Evolutionary conservation across 1,284 basidiomycete species (phyloP).

Genomic region (Cryptococcus hybrid): DNA sequence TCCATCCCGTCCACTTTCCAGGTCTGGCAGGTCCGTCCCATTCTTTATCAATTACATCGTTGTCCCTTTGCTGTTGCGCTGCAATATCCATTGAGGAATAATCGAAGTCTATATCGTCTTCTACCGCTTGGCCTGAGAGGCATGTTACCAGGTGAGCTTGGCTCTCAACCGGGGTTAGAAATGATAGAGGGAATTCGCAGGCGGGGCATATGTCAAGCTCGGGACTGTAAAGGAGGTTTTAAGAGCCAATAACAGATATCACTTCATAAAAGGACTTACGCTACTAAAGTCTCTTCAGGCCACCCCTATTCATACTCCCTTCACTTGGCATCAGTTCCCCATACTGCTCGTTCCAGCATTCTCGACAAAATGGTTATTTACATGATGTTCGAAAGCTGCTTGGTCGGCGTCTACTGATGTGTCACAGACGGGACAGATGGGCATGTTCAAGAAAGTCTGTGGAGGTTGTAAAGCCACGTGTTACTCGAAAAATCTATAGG

Average conservation of each 20-base stretch:
- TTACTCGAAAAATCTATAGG: too few relatives aligned
- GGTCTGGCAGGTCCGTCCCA: constrained; percentile 42
- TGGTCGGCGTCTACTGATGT: constrained; percentile 22
- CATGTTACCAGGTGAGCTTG: constrained; percentile 30
- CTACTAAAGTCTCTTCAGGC: not conserved
- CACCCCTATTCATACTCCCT: not conserved
- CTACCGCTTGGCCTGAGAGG: constrained; percentile 17
- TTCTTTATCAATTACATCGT: constrained; percentile 13
- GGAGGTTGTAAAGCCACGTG: too few relatives aligned
- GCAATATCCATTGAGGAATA: not conserved
- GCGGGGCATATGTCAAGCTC: constrained; percentile 19
- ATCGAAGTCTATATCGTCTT: constrained; percentile 2
- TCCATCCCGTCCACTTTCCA: constrained; percentile 26
- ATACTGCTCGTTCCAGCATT: not conserved
- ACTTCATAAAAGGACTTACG: not conserved
- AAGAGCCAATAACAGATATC: not conserved
- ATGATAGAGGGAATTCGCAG: constrained; percentile 23
- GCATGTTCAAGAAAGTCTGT: not conserved
- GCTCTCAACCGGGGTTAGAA: constrained; percentile 8
- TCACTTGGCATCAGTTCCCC: too few relatives aligned
- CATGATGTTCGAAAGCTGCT: constrained; percentile 30
- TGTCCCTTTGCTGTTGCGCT: constrained; percentile 4
- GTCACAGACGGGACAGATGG: constrained; percentile 33
- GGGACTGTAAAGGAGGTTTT: not conserved
- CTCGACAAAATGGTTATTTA: constrained; percentile 34